A percentile compares a stretch with the other conserved stretches of the same genome.
Evolutionary conservation across 257 asterid species (phyloP).

Genomic region (Lavandula angustifolia): DNA sequence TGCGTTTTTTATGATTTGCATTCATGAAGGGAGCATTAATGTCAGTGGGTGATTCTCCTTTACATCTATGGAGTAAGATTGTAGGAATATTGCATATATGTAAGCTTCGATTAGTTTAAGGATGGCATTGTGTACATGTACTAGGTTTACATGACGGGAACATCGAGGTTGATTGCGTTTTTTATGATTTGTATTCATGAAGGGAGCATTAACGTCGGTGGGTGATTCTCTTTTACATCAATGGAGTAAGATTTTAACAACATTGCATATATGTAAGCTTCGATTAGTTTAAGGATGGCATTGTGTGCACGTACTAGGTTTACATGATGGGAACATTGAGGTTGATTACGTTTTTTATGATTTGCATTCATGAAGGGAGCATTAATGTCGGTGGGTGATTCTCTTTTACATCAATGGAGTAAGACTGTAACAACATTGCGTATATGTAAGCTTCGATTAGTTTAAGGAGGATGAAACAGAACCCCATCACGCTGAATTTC

Average conservation of each 20-base stretch:
- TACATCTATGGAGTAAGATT: neutral
- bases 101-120: slow-evolving; percentile 17
- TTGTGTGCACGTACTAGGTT: neutral
- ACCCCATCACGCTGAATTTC: too few species aligned
- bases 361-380: slow-evolving; percentile 5
- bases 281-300: slow-evolving; percentile 10
- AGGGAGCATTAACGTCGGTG: neutral
- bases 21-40: neutral
- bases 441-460: slow-evolving; percentile 9
- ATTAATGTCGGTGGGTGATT: neutral
- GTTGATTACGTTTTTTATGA: neutral
- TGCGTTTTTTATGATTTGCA: slow-evolving; percentile 2
- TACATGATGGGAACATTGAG: neutral
- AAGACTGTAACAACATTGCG: neutral
- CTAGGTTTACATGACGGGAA: neutral
- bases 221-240: neutral
- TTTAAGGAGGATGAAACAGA: neutral
- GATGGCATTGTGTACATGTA: neutral
- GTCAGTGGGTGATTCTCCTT: neutral
- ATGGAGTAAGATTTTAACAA: neutral
- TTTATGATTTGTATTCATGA: slow-evolving; percentile 10
- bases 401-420: neutral
- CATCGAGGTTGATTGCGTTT: neutral
- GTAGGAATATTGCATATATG: neutral
- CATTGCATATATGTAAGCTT: slow-evolving; percentile 6